A percentile compares a stretch with the other conserved stretches of the same genome.
phyloP scores from a whole-genome alignment of 768 basidiomycete species.

The Crepidotus variabilis region DNA sequence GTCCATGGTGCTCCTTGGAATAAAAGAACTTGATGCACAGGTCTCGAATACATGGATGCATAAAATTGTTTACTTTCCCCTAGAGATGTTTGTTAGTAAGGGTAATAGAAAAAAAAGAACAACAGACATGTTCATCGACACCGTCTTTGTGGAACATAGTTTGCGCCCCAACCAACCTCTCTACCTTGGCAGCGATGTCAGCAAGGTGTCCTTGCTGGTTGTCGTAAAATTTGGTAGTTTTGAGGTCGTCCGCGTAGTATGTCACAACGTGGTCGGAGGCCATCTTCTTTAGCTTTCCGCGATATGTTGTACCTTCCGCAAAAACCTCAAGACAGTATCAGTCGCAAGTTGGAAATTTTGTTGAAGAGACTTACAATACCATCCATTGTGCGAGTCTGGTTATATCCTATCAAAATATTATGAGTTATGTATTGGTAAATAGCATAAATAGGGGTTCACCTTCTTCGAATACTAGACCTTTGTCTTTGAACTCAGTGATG shows the following conservation, averaged over 20 bases:
- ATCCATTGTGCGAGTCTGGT: slow-evolving; percentile 3
- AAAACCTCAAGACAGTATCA: slow-evolving; percentile 2
- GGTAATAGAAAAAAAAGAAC: not conserved
- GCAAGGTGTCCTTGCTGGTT: not conserved
- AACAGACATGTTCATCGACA: slow-evolving; percentile 4
- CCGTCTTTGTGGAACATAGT: slow-evolving; percentile 4
- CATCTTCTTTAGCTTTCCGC: slow-evolving; percentile 4
- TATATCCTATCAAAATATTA: not conserved
- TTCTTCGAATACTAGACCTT: slow-evolving; percentile 2
- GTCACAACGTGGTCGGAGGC: not conserved
- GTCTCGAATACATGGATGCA: slow-evolving; percentile 6
- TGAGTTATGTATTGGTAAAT: not conserved
- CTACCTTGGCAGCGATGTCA: slow-evolving; percentile 1
- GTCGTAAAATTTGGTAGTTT: too few species aligned
- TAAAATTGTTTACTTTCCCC: slow-evolving; percentile 9
- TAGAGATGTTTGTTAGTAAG: not conserved
- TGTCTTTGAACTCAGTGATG: slow-evolving; percentile 4
- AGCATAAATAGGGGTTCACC: not conserved
- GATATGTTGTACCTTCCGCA: slow-evolving; percentile 4
- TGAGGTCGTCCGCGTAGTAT: slow-evolving; percentile 3
- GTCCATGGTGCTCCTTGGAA: not conserved
- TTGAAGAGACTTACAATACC: slow-evolving; percentile 2
- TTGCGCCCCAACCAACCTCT: not conserved
- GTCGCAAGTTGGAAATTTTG: not conserved
- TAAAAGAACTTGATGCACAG: slow-evolving; percentile 8